phyloP scores from a whole-genome alignment of 2,329 filamentous ascomycete species.

The Pseudogymnoascus sp. region DNA sequence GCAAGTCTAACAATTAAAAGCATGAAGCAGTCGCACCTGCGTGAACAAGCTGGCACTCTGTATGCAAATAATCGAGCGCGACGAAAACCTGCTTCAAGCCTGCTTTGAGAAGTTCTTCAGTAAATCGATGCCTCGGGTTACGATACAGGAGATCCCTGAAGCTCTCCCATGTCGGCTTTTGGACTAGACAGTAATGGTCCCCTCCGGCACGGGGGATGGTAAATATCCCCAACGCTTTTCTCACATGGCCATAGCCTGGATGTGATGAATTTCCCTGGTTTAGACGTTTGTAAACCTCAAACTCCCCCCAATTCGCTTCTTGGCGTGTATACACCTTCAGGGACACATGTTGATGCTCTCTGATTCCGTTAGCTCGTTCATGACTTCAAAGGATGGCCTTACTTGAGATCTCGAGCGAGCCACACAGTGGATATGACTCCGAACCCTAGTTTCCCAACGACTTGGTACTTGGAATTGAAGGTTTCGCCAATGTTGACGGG shows the following conservation, averaged over 20 bases:
- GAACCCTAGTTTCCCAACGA: conserved; percentile 21
- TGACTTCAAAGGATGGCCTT: conserved; percentile 2
- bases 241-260: conserved; percentile 30
- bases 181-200: conserved; percentile 34
- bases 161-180: conserved; percentile 40
- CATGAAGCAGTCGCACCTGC: too few relatives aligned
- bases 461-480: conserved; percentile 20
- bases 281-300: conserved; percentile 39
- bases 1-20: too few relatives aligned
- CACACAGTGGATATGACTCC: conserved; percentile 20
- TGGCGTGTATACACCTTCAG: conserved; percentile 17
- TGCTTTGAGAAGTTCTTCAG: conserved; percentile 31
- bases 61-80: conserved; percentile 41
- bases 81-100: conserved; percentile 34
- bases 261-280: conserved; percentile 26
- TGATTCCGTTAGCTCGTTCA: neutral
- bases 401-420: conserved; percentile 19
- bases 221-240: conserved; percentile 34
- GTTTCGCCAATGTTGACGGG: conserved; percentile 21
- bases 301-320: conserved; percentile 26
- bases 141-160: conserved; percentile 34
- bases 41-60: conserved; percentile 40
- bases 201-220: conserved; percentile 33
- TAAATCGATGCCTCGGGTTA: conserved; percentile 27
- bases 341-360: conserved; percentile 13